Percentiles rank a stretch among this genome's conserved stretches.
Conservation (phyloP, 2,329 filamentous ascomycete genomes). For the Exophiala viscosa region DNA sequence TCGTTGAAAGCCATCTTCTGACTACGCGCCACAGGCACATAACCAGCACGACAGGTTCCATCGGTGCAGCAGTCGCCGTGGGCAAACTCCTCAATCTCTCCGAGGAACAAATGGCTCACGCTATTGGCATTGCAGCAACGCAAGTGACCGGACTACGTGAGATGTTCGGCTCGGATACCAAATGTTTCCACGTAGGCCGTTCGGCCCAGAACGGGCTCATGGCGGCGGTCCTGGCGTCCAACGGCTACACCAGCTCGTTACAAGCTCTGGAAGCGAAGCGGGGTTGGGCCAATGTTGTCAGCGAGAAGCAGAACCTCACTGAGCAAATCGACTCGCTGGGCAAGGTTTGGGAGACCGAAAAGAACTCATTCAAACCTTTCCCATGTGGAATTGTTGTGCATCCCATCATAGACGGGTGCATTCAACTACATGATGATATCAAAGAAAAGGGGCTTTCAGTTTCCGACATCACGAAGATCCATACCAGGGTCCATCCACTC, state of each 20-base stretch:
- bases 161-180: slow-evolving; percentile 55
- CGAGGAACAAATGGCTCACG: slow-evolving; percentile 43
- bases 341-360: slow-evolving; percentile 48
- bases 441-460: slow-evolving; percentile 30
- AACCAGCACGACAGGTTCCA: slow-evolving; percentile 50
- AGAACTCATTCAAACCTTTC: slow-evolving; percentile 56
- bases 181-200: slow-evolving; percentile 53
- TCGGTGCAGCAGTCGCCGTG: slow-evolving; percentile 53
- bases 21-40: slow-evolving; percentile 38
- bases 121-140: slow-evolving; percentile 52
- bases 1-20: background rate
- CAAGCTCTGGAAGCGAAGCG: slow-evolving; percentile 50
- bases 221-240: slow-evolving; percentile 44
- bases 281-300: slow-evolving; percentile 54
- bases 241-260: slow-evolving; percentile 49
- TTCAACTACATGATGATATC: slow-evolving; percentile 44
- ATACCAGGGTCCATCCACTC: slow-evolving; percentile 49
- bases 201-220: slow-evolving; percentile 52
- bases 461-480: slow-evolving; percentile 38
- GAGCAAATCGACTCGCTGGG: slow-evolving; percentile 38
- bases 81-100: slow-evolving; percentile 46
- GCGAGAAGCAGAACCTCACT: slow-evolving; percentile 38
- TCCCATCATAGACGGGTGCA: slow-evolving; percentile 52
- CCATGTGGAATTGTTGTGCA: slow-evolving; percentile 58
- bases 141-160: slow-evolving; percentile 54